Evolutionary conservation across 2,329 filamentous ascomycete species (phyloP).

Genomic region (Pseudomassariella vexata): DNA sequence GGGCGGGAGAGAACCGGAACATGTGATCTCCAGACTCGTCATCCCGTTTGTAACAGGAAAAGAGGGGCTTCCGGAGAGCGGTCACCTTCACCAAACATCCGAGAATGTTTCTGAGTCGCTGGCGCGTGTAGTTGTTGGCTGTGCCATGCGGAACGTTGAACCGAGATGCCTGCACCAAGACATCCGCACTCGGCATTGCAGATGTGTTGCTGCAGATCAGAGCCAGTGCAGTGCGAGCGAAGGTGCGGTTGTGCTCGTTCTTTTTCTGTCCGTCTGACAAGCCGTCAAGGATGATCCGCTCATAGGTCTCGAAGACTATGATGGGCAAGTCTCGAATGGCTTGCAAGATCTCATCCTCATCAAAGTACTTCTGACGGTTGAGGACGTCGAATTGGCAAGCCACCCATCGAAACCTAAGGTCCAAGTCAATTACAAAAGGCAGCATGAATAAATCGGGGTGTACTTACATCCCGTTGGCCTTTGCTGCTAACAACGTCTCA

Average conservation of each 20-base stretch:
- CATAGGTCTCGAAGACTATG: slow-evolving; percentile 19
- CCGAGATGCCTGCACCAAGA: slow-evolving; percentile 18
- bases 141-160: slow-evolving; percentile 15
- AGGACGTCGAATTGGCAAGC: slow-evolving; percentile 20
- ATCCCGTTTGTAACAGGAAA: not conserved
- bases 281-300: slow-evolving; percentile 14
- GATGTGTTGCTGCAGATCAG: slow-evolving; percentile 20
- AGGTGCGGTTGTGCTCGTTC: slow-evolving; percentile 8
- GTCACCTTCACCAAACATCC: slow-evolving; percentile 18
- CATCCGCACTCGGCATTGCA: slow-evolving; percentile 16
- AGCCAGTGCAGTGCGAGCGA: slow-evolving; percentile 19
- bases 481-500: not conserved
- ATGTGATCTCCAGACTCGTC: too few species aligned
- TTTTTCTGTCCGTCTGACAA: not conserved
- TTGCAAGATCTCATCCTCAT: slow-evolving; percentile 6
- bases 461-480: slow-evolving; percentile 3
- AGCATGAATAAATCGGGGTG: too few species aligned
- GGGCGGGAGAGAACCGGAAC: too few species aligned
- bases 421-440: slow-evolving; percentile 12
- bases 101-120: slow-evolving; percentile 12
- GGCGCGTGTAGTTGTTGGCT: slow-evolving; percentile 10
- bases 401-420: slow-evolving; percentile 20
- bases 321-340: slow-evolving; percentile 13
- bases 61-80: slow-evolving; percentile 7
- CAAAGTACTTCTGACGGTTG: slow-evolving; percentile 6